Evolutionary conservation across 192 early-diverging fungal genomes (phyloP).

Genomic region (Oehlia diaphana): DNA sequence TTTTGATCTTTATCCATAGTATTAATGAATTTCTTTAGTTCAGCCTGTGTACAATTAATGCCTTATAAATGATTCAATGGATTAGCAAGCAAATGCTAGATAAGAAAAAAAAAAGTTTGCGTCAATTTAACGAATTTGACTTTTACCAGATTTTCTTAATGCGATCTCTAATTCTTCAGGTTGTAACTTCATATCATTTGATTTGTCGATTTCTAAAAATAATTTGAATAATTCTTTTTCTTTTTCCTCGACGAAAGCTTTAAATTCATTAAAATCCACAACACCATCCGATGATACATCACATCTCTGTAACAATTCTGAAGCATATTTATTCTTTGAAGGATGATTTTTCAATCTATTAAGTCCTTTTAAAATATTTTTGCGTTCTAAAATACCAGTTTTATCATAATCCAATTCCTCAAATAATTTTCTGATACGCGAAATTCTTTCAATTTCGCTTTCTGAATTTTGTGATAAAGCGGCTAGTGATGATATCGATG

Average conservation of each 20-base stretch:
- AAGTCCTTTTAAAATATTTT: constrained; percentile 40
- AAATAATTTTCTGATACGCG: constrained; percentile 41
- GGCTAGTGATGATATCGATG: too few species aligned
- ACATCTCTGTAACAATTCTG: constrained; percentile 42
- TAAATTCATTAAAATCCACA: constrained; percentile 57
- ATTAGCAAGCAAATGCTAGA: background rate
- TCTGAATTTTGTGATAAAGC: background rate
- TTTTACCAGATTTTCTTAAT: constrained; percentile 52
- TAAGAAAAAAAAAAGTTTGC: background rate
- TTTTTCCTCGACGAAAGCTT: constrained; percentile 64
- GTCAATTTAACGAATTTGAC: background rate
- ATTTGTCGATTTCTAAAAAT: constrained; percentile 65
- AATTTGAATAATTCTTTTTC: constrained; percentile 63
- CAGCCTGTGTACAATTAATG: constrained; percentile 58
- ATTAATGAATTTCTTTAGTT: constrained; percentile 59
- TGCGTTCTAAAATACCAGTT: constrained; percentile 38
- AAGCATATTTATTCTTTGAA: constrained; percentile 46
- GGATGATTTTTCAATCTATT: constrained; percentile 41
- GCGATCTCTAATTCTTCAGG: constrained; percentile 55
- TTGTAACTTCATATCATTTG: constrained; percentile 54
- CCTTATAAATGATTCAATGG: background rate
- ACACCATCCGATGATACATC: constrained; percentile 35
- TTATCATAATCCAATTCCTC: constrained; percentile 35
- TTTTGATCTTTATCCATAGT: constrained; percentile 63
- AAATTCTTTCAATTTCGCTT: constrained; percentile 34